Evolutionary conservation across 176 grass and related monocot genomes (phyloP).

Genomic region (Bromus sterilis): DNA sequence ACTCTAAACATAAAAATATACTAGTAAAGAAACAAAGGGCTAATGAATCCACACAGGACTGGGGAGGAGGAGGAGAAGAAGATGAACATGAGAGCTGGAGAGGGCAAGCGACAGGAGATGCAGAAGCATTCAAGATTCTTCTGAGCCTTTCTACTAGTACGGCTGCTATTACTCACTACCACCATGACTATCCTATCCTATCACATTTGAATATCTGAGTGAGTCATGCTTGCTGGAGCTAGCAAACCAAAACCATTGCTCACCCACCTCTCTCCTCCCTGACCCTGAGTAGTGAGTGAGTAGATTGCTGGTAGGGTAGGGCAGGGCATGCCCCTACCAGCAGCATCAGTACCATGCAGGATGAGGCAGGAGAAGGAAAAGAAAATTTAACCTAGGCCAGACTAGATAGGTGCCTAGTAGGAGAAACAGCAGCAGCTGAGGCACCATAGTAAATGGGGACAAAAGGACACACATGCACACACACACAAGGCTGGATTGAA

Average conservation of each 20-base stretch:
- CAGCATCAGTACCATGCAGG: background rate
- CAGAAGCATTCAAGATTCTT: slow-evolving; percentile 28
- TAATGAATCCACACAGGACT: too few relatives aligned
- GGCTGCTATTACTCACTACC: background rate
- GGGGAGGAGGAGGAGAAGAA: background rate
- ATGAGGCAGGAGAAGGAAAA: background rate
- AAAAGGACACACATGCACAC: slow-evolving; percentile 43
- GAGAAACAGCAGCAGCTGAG: slow-evolving; percentile 22
- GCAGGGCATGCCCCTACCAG: background rate
- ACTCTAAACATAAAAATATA: background rate
- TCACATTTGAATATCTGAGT: slow-evolving; percentile 2
- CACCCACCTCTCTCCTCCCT: background rate
- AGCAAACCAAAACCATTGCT: background rate
- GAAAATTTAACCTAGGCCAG: background rate
- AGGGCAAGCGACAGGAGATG: background rate
- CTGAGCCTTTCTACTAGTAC: background rate
- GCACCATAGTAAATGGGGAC: slow-evolving; percentile 33
- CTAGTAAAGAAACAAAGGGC: too few relatives aligned
- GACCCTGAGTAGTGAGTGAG: too few relatives aligned
- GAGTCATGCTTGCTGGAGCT: background rate
- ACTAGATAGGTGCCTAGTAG: slow-evolving; percentile 9
- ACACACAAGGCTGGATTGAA: slow-evolving; percentile 21
- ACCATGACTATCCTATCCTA: background rate
- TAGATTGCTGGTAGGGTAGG: background rate
- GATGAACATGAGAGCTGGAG: slow-evolving; percentile 16